phyloP scores from a whole-genome alignment of 208 protist species.

The Crithidia sp. region DNA sequence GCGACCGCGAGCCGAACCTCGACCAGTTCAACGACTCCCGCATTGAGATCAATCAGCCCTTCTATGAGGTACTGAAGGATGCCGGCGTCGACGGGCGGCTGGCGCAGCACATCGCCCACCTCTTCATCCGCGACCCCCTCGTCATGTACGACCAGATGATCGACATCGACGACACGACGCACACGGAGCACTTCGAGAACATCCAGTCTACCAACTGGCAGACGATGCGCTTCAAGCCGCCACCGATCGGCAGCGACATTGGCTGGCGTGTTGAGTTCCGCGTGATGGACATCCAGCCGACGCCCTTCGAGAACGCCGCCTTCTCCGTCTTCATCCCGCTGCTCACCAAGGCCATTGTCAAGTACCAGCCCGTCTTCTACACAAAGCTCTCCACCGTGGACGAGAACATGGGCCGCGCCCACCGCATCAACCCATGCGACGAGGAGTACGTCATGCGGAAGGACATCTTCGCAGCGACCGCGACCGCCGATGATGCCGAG shows the following conservation, averaged over 20 bases:
- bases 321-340: conserved; percentile 96
- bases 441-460: conserved; percentile 96
- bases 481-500: conserved; percentile 58
- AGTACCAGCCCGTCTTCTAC: conserved; percentile 96
- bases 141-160: conserved; percentile 95
- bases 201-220: conserved; percentile 99
- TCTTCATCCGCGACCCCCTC: conserved; percentile 99
- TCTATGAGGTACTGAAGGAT: conserved; percentile 63
- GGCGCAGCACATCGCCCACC: conserved; percentile 96
- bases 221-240: conserved; percentile 97
- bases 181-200: conserved; percentile 98
- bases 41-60: conserved; percentile 88
- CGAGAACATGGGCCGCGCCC: conserved; percentile 96
- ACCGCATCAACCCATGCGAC: conserved; percentile 85
- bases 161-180: conserved; percentile 94
- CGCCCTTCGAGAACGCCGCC: conserved; percentile 99
- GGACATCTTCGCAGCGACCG: conserved; percentile 69
- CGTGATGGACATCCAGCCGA: conserved; percentile 96
- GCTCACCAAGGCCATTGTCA: conserved; percentile 94
- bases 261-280: conserved; percentile 98
- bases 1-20: conserved; percentile 49
- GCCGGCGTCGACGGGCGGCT: conserved; percentile 94
- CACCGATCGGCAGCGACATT: conserved; percentile 71
- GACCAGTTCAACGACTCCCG: conserved; percentile 90
- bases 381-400: conserved; percentile 97